Conservation (phyloP, 306 rosid species). For the Spatholobus suberectus region DNA sequence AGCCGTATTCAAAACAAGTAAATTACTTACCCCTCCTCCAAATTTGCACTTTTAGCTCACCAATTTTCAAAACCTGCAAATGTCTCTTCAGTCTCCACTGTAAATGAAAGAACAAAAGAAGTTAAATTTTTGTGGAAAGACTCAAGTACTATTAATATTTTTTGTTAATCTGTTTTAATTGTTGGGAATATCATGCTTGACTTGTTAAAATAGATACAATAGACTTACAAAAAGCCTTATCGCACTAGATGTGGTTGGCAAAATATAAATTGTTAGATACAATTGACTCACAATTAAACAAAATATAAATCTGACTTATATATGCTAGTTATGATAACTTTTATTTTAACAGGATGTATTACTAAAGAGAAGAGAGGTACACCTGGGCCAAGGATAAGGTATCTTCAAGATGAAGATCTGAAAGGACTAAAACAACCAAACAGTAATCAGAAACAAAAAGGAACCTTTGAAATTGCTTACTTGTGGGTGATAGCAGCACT, state of each 20-base stretch:
- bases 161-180: neutral
- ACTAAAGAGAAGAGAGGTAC: neutral
- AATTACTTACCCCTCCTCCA: neutral
- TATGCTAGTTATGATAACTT: too few species aligned
- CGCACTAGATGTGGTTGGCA: too few species aligned
- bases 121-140: too few species aligned
- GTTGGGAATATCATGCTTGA: neutral
- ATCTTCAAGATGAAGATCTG: neutral
- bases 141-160: neutral
- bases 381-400: neutral
- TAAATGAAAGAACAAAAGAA: neutral
- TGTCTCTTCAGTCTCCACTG: neutral
- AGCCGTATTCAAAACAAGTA: too few species aligned
- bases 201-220: neutral
- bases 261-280: neutral
- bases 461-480: neutral
- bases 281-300: neutral
- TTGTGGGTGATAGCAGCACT: neutral
- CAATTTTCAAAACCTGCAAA: neutral
- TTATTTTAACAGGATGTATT: neutral
- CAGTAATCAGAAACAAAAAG: too few species aligned
- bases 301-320: neutral
- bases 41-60: neutral
- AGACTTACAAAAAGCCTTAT: neutral
- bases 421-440: neutral